Conservation (phyloP, 805 yeast species). For the Yamadazyma endophytica region DNA sequence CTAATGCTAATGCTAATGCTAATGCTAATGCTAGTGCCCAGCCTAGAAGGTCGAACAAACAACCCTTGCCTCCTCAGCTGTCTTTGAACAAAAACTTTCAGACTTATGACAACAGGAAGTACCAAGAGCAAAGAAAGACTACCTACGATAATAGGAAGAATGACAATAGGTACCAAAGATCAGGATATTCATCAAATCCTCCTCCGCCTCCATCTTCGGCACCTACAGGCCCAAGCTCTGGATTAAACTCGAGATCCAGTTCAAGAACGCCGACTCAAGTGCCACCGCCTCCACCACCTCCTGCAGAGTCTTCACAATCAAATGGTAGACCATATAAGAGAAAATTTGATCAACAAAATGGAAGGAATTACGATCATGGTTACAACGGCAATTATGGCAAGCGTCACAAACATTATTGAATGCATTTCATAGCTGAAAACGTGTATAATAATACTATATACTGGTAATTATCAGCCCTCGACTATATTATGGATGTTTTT, state of each 20-base stretch:
- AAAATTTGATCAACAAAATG: slow-evolving; percentile 16
- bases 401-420: slow-evolving; percentile 16
- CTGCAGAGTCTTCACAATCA: slow-evolving; percentile 15
- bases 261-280: slow-evolving; percentile 12
- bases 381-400: slow-evolving; percentile 22
- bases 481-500: slow-evolving; percentile 3
- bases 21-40: too few relatives aligned
- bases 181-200: too few relatives aligned
- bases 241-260: slow-evolving; percentile 2
- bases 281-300: slow-evolving; percentile 19
- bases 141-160: slow-evolving; percentile 6
- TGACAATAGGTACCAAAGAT: not conserved
- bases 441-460: slow-evolving; percentile 1
- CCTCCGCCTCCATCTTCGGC: too few relatives aligned
- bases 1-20: too few relatives aligned
- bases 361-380: slow-evolving; percentile 6
- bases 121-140: not conserved
- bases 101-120: slow-evolving; percentile 1
- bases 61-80: slow-evolving; percentile 7
- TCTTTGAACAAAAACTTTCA: slow-evolving; percentile 2
- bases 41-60: slow-evolving; percentile 1
- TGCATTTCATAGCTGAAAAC: not conserved
- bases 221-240: slow-evolving; percentile 2
- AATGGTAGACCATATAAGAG: slow-evolving; percentile 20
- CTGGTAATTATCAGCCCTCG: slow-evolving; percentile 1